Evolutionary conservation across 805 yeast genomes (phyloP).

Genomic region (Kodamaea sagamina): DNA sequence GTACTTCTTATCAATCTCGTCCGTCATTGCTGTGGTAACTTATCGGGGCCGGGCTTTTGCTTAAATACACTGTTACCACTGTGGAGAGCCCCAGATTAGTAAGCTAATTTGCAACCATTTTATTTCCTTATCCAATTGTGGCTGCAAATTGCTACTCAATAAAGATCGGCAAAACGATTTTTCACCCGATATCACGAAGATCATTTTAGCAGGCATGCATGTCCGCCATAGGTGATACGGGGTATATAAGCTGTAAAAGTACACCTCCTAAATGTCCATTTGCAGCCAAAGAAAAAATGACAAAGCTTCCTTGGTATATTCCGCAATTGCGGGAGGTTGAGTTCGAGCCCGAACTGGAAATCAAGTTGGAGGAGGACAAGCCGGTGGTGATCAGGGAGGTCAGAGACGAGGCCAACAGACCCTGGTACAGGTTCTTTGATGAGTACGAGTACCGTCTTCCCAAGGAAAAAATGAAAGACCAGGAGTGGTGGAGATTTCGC

Average conservation of each 20-base stretch:
- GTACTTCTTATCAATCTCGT: slow-evolving; percentile 7
- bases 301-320: slow-evolving; percentile 11
- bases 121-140: neutral
- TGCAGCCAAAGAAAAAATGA: no score
- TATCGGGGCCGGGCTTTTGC: neutral
- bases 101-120: neutral
- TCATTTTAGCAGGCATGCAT: no score
- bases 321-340: slow-evolving; percentile 7
- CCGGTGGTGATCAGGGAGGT: slow-evolving; percentile 30
- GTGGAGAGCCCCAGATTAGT: neutral
- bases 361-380: neutral
- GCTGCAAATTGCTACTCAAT: neutral
- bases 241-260: no score
- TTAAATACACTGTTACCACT: neutral
- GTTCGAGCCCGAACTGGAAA: neutral
- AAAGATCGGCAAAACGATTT: no score
- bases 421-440: slow-evolving; percentile 50
- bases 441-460: slow-evolving; percentile 32
- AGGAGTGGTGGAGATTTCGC: slow-evolving; percentile 15
- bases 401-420: slow-evolving; percentile 53
- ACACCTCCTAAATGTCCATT: no score
- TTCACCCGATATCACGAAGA: no score
- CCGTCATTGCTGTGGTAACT: neutral
- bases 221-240: no score
- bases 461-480: slow-evolving; percentile 6